Conservation (phyloP, 2,329 filamentous ascomycete genomes). For the Alternaria brassicicola region DNA sequence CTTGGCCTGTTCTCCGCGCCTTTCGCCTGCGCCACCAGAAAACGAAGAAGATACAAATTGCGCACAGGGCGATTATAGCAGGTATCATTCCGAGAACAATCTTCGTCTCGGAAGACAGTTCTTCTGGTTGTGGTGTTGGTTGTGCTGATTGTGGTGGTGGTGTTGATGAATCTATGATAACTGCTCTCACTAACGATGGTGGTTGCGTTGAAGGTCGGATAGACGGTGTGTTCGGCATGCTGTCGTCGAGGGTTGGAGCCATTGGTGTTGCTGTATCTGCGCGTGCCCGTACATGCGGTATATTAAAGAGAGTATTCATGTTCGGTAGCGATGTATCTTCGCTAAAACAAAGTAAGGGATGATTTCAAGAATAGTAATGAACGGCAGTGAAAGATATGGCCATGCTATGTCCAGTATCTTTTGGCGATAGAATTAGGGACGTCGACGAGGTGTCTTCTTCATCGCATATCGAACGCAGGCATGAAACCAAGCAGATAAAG, state of each 20-base stretch:
- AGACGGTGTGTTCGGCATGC: neutral
- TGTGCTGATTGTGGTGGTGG: neutral
- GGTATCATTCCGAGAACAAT: constrained; percentile 37
- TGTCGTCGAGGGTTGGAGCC: neutral
- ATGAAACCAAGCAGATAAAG: constrained; percentile 6
- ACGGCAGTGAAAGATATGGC: neutral
- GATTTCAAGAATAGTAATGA: neutral
- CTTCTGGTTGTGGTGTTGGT: neutral
- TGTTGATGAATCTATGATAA: neutral
- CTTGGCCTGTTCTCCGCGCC: constrained; percentile 2
- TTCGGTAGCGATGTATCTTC: neutral
- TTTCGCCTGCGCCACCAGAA: constrained; percentile 27
- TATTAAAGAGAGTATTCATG: constrained; percentile 8
- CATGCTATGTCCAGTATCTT: neutral
- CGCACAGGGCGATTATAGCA: constrained; percentile 21
- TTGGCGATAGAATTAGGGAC: neutral
- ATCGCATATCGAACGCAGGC: neutral
- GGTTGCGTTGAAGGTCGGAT: neutral
- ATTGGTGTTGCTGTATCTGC: neutral
- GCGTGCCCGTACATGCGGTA: neutral
- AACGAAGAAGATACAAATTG: constrained; percentile 21
- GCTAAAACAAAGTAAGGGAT: neutral
- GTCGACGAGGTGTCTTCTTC: neutral
- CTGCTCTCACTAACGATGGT: neutral
- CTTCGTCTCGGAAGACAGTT: constrained; percentile 20